Conservation (phyloP, 768 basidiomycete genomes). For the Pleurotus eryngii region DNA sequence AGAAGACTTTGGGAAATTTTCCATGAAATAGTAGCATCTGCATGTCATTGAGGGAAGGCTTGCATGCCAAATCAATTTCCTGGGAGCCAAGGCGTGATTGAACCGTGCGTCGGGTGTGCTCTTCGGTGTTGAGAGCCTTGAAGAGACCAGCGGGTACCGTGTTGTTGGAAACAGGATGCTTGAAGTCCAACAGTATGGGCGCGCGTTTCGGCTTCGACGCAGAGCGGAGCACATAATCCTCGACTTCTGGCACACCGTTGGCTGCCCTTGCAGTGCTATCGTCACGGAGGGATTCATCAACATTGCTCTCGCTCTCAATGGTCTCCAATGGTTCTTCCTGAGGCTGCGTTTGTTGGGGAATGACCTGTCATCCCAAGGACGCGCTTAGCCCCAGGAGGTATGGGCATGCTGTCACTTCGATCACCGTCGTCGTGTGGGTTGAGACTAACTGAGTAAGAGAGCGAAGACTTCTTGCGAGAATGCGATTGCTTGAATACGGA, state of each 20-base stretch:
- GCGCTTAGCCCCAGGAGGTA: constrained; percentile 49
- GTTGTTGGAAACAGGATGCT: constrained; percentile 49
- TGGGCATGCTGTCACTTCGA: constrained; percentile 26
- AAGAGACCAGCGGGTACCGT: constrained; percentile 85
- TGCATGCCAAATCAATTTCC: constrained; percentile 64
- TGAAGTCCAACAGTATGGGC: constrained; percentile 77
- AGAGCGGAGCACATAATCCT: constrained; percentile 24
- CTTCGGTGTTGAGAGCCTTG: constrained; percentile 73
- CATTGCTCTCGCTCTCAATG: constrained; percentile 12
- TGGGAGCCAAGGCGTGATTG: constrained; percentile 74
- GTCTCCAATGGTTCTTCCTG: constrained; percentile 10
- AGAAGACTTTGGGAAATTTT: constrained; percentile 49
- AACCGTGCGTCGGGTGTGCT: constrained; percentile 66
- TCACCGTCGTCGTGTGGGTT: neutral
- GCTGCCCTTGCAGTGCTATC: constrained; percentile 34
- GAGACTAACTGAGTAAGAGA: constrained; percentile 15
- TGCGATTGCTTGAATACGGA: constrained; percentile 37
- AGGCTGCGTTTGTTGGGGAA: constrained; percentile 21
- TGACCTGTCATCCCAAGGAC: constrained; percentile 56
- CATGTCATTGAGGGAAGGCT: constrained; percentile 76
- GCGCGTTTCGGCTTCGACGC: constrained; percentile 52
- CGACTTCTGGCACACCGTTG: constrained; percentile 18
- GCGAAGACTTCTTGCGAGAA: constrained; percentile 20
- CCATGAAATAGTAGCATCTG: constrained; percentile 65
- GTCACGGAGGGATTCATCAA: constrained; percentile 25